Percentiles rank a stretch among this genome's conserved stretches.
Conservation (phyloP, 805 yeast species). For the Saccharomycopsis sp. region DNA sequence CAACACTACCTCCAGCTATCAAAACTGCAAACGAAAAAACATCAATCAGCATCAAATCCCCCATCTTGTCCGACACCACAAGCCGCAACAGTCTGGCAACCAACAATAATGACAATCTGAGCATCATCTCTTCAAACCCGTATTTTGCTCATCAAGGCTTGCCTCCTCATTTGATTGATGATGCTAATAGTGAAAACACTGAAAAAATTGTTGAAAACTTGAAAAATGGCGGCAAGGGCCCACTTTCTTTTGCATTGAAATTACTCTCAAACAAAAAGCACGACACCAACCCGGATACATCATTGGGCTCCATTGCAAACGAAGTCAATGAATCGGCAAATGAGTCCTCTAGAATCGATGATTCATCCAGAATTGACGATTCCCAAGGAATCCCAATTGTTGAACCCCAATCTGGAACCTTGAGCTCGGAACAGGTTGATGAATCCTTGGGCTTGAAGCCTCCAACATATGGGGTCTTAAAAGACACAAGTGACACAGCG, state of each 20-base stretch:
- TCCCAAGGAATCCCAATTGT: slow-evolving; percentile 16
- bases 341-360: no score
- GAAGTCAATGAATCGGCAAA: background rate
- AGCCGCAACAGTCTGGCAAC: slow-evolving; percentile 8
- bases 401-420: slow-evolving; percentile 1
- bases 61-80: background rate
- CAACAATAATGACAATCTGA: slow-evolving; percentile 11
- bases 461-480: slow-evolving; percentile 17
- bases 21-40: no score
- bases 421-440: background rate
- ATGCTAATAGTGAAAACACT: slow-evolving; percentile 15
- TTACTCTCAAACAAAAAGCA: slow-evolving; percentile 21
- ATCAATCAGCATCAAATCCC: no score
- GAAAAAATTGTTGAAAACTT: slow-evolving; percentile 13
- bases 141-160: slow-evolving; percentile 52
- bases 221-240: slow-evolving; percentile 24
- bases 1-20: background rate
- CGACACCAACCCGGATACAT: no score
- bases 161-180: slow-evolving; percentile 39
- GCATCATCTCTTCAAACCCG: slow-evolving; percentile 31
- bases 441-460: slow-evolving; percentile 13
- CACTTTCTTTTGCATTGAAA: slow-evolving; percentile 27
- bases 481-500: slow-evolving; percentile 14
- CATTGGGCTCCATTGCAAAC: no score
- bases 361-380: no score